Evolutionary conservation across 208 protist genomes (phyloP), one percentile per base, ranked within the genome.

Genomic region (Trypanosomatidae sp.): DNA sequence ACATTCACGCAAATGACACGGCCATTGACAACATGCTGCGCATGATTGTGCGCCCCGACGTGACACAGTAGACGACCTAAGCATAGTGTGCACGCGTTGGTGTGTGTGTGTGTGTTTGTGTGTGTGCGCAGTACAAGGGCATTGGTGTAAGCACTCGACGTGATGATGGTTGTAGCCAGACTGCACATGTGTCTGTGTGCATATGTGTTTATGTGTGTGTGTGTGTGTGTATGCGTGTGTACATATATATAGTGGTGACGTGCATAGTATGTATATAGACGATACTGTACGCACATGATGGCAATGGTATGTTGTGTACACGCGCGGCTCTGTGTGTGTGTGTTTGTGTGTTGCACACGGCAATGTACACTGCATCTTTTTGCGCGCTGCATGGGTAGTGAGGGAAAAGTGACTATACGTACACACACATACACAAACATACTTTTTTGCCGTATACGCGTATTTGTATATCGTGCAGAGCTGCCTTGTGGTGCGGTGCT

Each of bases 31-130:
- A 56, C 15, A 88, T 92, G 79, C 66, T 87, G 43, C 63, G 67
- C 24, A 92, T 82, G 59, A 73, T 92, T 26, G 74, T 92, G 11
- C 72, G 66, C 35, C 79, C 79, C 8, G 76, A 92, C 28, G 59
- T 72, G 4, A 62, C 51, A 1, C 57, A 46, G n/a, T n/a, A n/a
- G n/a, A n/a, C n/a, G n/a, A n/a, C n/a, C n/a, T n/a, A n/a, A n/a
- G n/a, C n/a, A n/a, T n/a, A n/a, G n/a, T n/a, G n/a, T n/a, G n/a
- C n/a, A n/a, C n/a, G n/a, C n/a, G n/a, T 3, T 45, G 54, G 52
- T 66, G 47, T 18, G 11, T n/a, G n/a, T n/a, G n/a, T n/a, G n/a
- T n/a, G n/a, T 30, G 32, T 22, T 5, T 51, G 11, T 51, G 32
- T 41, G 23, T 51, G 13, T 40, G n/a, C n/a, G 11, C 11, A 11